Evolutionary conservation across 371 early-diverging fungal genomes (phyloP).

Genomic region (Rhizopus sp.): DNA sequence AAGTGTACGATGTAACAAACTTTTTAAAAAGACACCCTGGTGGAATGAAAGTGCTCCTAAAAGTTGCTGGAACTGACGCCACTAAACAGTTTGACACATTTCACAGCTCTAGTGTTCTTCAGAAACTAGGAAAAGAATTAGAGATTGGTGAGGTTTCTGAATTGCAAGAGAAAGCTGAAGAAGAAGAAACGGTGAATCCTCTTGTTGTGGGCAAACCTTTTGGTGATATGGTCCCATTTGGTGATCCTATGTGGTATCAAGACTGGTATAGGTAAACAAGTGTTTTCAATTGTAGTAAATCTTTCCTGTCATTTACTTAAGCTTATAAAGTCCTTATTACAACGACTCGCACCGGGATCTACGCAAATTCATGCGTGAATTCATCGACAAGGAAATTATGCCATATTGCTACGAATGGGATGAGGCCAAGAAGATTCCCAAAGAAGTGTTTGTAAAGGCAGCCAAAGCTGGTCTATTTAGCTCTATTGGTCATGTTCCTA

Average conservation of each 20-base stretch:
- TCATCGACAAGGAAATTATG: conserved; percentile 64
- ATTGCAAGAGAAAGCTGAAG: conserved; percentile 12
- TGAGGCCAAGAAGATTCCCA: conserved; percentile 63
- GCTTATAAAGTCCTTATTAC: conserved; percentile 41
- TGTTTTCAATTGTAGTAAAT: no score
- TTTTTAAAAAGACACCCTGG: conserved; percentile 79
- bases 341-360: conserved; percentile 60
- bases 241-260: conserved; percentile 74
- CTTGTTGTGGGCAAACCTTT: conserved; percentile 24
- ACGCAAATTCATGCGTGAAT: conserved; percentile 52
- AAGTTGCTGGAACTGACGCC: conserved; percentile 87
- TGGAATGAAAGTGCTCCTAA: conserved; percentile 72
- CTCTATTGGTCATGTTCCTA: conserved; percentile 35
- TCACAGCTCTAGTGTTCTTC: conserved; percentile 65
- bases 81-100: conserved; percentile 88
- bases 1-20: conserved; percentile 80
- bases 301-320: no score
- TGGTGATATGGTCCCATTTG: conserved; percentile 58
- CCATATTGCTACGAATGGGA: conserved; percentile 70
- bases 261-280: conserved; percentile 33
- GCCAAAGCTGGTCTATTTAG: conserved; percentile 58
- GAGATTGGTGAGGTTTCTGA: conserved; percentile 13
- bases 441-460: conserved; percentile 52
- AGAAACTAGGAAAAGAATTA: conserved; percentile 8
- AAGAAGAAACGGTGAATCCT: conserved; percentile 13